Conservation (phyloP, 2,329 filamentous ascomycete genomes). For the Trichoderma endophyticum region DNA sequence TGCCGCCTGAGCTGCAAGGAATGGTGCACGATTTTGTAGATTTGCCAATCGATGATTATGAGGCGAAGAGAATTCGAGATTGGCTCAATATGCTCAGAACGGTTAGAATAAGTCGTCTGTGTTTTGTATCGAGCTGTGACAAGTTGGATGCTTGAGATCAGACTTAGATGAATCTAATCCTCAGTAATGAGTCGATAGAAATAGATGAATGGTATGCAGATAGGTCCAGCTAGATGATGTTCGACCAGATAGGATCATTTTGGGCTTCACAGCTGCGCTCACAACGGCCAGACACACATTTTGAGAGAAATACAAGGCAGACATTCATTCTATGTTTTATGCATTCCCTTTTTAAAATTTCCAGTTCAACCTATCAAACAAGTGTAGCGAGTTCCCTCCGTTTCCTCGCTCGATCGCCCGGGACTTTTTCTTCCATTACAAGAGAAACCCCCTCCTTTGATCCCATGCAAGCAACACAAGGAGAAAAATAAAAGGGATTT, state of each 20-base stretch:
- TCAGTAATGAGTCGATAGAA: too few relatives aligned
- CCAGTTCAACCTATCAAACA: constrained; percentile 31
- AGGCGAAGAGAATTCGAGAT: too few relatives aligned
- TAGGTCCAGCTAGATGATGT: neutral
- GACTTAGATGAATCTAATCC: too few relatives aligned
- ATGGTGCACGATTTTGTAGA: neutral
- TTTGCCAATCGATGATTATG: too few relatives aligned
- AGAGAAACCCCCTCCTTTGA: constrained; percentile 28
- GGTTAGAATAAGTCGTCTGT: too few relatives aligned
- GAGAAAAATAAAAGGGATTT: constrained; percentile 8
- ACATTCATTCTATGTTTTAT: constrained; percentile 15
- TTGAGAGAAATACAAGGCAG: neutral
- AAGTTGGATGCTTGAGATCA: too few relatives aligned
- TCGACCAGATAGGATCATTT: neutral
- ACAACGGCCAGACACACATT: neutral
- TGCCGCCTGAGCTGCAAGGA: neutral
- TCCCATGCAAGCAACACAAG: constrained; percentile 31
- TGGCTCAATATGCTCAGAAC: too few relatives aligned
- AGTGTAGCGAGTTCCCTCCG: constrained; percentile 33
- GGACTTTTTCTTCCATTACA: constrained; percentile 24
- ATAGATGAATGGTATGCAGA: neutral
- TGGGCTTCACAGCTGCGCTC: neutral
- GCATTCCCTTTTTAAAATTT: constrained; percentile 22
- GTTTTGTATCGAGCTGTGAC: too few relatives aligned
- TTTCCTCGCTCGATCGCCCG: constrained; percentile 28